A percentile compares a stretch with the other conserved stretches of the same genome.
Evolutionary conservation across 2,329 filamentous ascomycete species (phyloP).

Genomic region (Colletotrichum sp.): DNA sequence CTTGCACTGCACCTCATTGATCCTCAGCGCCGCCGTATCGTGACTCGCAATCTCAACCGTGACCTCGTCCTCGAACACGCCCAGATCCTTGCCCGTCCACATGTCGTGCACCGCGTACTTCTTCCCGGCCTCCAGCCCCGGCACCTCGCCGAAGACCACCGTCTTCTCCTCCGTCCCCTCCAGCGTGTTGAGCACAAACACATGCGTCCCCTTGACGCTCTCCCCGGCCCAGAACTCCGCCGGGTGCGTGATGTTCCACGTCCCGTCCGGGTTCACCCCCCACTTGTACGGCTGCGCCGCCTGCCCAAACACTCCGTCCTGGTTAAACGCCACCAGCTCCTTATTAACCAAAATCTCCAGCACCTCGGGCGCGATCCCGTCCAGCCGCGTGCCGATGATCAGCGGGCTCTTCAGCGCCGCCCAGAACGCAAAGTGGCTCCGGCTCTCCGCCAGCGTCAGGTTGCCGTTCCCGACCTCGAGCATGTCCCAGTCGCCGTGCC

Average conservation of each 20-base stretch:
- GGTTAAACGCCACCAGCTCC: slow-evolving; percentile 46
- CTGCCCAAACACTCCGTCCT: slow-evolving; percentile 46
- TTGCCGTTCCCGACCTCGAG: slow-evolving; percentile 55
- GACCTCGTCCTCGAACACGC: slow-evolving; percentile 34
- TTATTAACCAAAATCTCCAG: slow-evolving; percentile 48
- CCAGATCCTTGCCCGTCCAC: slow-evolving; percentile 48
- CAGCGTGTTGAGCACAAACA: slow-evolving; percentile 52
- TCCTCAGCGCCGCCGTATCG: slow-evolving; percentile 36
- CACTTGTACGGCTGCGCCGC: slow-evolving; percentile 51
- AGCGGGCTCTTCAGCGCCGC: slow-evolving; percentile 54
- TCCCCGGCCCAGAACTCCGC: slow-evolving; percentile 55
- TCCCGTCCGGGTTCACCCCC: slow-evolving; percentile 54
- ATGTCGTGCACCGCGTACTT: slow-evolving; percentile 47
- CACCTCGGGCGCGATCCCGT: slow-evolving; percentile 36
- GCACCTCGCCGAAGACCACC: slow-evolving; percentile 47
- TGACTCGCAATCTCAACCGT: slow-evolving; percentile 34
- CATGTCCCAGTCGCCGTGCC: slow-evolving; percentile 57
- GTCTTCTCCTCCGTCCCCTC: slow-evolving; percentile 35
- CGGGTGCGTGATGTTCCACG: slow-evolving; percentile 51
- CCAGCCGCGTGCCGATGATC: slow-evolving; percentile 50
- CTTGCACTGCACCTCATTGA: slow-evolving; percentile 22
- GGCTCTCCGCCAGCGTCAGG: slow-evolving; percentile 48
- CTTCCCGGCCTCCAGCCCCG: slow-evolving; percentile 34
- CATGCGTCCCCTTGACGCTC: slow-evolving; percentile 46
- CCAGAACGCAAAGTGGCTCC: slow-evolving; percentile 58